Evolutionary conservation across 352 stramenopile species (phyloP).

Genomic region (Phytophthora citricola): DNA sequence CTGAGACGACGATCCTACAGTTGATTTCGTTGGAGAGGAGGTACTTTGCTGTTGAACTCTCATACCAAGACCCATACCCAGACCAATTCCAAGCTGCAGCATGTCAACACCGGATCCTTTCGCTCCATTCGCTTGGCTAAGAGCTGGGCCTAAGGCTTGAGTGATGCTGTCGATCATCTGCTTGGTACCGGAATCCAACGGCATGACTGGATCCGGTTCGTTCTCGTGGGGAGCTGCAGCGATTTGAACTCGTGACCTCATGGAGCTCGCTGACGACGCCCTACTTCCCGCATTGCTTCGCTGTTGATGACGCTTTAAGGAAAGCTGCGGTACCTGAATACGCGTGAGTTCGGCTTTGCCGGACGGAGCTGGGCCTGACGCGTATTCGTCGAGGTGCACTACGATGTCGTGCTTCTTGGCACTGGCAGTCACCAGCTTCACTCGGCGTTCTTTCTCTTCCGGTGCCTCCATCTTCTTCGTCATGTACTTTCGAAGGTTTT

Average conservation of each 20-base stretch:
- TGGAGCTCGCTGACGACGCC: constrained; percentile 29
- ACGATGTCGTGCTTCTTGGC: constrained; percentile 73
- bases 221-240: constrained; percentile 2
- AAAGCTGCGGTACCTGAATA: constrained; percentile 64
- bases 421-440: constrained; percentile 61
- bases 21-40: constrained; percentile 22
- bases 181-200: constrained; percentile 55
- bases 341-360: constrained; percentile 45
- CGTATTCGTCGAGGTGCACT: constrained; percentile 35
- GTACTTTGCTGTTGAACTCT: constrained; percentile 57
- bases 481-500: constrained; percentile 87
- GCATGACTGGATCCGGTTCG: background rate
- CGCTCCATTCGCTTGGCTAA: constrained; percentile 28
- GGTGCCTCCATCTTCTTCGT: constrained; percentile 81
- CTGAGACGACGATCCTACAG: constrained; percentile 9
- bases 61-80: constrained; percentile 92
- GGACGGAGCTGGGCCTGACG: background rate
- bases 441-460: constrained; percentile 63
- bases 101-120: constrained; percentile 55
- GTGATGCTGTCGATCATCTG: constrained; percentile 82
- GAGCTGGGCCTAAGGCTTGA: constrained; percentile 57
- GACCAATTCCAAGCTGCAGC: constrained; percentile 82
- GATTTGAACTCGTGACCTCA: constrained; percentile 26
- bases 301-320: constrained; percentile 33
- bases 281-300: constrained; percentile 14